Percentiles rank a stretch among this genome's conserved stretches.
Conservation (phyloP, 2,329 filamentous ascomycete genomes). For the Fusarium irregulare region DNA sequence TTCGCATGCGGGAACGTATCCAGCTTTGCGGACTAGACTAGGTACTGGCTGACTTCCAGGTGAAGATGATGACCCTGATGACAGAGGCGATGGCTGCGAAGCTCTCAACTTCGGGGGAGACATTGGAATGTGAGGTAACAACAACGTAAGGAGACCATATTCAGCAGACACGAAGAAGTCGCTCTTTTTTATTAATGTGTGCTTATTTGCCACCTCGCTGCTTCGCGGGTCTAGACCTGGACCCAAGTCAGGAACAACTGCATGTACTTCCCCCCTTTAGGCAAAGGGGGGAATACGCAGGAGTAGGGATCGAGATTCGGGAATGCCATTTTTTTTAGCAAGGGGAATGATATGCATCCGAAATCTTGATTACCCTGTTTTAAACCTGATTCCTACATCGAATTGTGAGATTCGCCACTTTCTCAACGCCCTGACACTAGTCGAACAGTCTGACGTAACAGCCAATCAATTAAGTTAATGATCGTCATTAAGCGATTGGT, state of each 20-base stretch:
- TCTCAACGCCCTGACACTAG: not conserved
- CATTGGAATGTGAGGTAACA: not conserved
- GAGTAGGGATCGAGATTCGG: not conserved
- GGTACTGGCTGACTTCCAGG: not conserved
- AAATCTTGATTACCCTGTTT: not conserved
- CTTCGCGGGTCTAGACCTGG: not conserved
- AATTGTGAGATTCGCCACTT: not conserved
- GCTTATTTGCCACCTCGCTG: no score
- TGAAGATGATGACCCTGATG: not conserved
- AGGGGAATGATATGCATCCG: accelerated
- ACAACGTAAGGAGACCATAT: no score
- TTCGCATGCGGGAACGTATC: not conserved
- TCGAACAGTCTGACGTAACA: no score
- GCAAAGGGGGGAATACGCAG: no score
- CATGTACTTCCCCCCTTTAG: no score
- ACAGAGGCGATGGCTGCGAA: not conserved
- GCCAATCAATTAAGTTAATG: no score
- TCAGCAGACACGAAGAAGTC: no score
- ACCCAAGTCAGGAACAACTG: not conserved
- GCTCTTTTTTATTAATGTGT: no score
- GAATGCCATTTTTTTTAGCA: not conserved
- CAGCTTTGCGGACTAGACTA: accelerated
- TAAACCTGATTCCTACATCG: not conserved
- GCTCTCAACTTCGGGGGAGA: not conserved
- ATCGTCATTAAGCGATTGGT: no score